These are phyloP conservation scores for Hygrocybe punicea DNA, from an alignment of 768 basidiomycete genomes.

Conservation along the genomic window DNA sequence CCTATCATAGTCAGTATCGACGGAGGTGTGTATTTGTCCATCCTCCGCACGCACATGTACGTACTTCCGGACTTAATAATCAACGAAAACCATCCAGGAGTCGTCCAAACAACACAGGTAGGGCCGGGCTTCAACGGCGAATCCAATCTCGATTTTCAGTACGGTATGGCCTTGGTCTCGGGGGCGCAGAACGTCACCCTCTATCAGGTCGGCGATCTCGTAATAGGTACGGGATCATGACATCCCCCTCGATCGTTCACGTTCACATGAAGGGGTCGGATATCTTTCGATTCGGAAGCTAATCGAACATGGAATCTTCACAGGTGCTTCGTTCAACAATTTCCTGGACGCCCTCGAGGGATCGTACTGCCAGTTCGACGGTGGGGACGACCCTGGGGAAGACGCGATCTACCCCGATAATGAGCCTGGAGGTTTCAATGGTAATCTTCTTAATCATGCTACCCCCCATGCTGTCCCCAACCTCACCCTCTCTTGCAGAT, in stretches of 20 bases:
- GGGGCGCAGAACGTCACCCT: slow-evolving; percentile 39
- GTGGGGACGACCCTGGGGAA: slow-evolving; percentile 38
- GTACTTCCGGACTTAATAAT: slow-evolving; percentile 4
- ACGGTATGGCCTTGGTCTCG: slow-evolving; percentile 48
- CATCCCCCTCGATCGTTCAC: not conserved
- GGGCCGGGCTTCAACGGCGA: slow-evolving; percentile 57
- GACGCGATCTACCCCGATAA: slow-evolving; percentile 40
- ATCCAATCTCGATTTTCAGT: slow-evolving; percentile 56
- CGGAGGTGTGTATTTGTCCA: slow-evolving; percentile 37
- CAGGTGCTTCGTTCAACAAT: slow-evolving; percentile 48
- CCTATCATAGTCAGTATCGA: slow-evolving; percentile 28
- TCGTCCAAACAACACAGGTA: slow-evolving; percentile 41
- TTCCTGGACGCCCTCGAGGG: slow-evolving; percentile 48
- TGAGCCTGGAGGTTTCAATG: too few species aligned
- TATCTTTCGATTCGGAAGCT: not conserved
- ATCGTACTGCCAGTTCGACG: slow-evolving; percentile 43
- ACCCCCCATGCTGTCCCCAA: not conserved
- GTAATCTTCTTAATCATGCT: too few species aligned
- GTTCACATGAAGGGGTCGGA: not conserved
- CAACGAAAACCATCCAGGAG: too few species aligned
- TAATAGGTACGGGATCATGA: slow-evolving; percentile 39
- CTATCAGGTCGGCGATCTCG: slow-evolving; percentile 45
- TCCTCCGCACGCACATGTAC: not conserved
- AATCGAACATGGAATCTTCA: too few species aligned
- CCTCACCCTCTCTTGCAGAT: slow-evolving; percentile 15